Conservation (phyloP, 768 basidiomycete species). For the Agaricus bisporus region DNA sequence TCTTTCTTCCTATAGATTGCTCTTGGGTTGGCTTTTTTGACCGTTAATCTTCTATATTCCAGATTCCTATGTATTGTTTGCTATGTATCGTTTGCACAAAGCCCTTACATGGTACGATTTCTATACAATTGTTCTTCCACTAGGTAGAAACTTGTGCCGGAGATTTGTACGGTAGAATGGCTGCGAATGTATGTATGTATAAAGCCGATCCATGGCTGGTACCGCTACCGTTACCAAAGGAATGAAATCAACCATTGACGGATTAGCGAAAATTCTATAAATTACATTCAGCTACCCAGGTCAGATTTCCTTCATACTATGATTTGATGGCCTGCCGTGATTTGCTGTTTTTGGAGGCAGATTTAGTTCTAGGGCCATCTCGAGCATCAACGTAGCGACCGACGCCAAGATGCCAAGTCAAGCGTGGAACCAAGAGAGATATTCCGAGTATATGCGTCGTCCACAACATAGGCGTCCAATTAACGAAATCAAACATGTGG, state of each 20-base stretch:
- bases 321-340: not conserved
- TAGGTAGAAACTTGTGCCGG: not conserved
- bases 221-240: not conserved
- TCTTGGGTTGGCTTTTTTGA: not conserved
- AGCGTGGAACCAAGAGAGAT: conserved; percentile 59
- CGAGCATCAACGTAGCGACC: conserved; percentile 66
- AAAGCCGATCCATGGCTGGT: not conserved
- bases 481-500: conserved; percentile 49
- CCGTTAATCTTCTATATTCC: not conserved
- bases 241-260: not conserved
- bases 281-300: not conserved
- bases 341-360: not conserved
- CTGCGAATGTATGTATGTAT: not conserved
- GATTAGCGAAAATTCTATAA: not conserved
- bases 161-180: not conserved
- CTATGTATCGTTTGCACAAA: not conserved
- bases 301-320: not conserved
- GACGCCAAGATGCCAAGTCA: conserved; percentile 71
- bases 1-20: not conserved
- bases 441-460: conserved; percentile 57
- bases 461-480: conserved; percentile 70
- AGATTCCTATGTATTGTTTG: not conserved
- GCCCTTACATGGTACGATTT: not conserved
- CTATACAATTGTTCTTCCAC: not conserved
- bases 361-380: conserved; percentile 31